Evolutionary conservation across 768 basidiomycete species (phyloP).

Genomic region (Leccinum obscurum): DNA sequence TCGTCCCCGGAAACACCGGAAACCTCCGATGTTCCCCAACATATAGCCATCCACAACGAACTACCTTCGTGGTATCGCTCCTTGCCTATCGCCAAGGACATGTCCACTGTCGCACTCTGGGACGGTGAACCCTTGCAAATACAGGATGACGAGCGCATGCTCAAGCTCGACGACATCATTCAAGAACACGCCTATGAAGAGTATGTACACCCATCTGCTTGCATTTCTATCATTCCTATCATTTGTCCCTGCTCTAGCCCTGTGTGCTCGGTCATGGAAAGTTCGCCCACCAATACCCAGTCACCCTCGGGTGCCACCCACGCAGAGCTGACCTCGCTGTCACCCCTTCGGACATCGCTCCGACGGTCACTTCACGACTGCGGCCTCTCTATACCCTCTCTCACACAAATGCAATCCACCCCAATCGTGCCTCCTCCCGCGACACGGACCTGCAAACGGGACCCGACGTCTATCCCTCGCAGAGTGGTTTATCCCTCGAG

Average conservation of each 20-base stretch:
- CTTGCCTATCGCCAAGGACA: conserved; percentile 42
- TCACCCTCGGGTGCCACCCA: conserved; percentile 34
- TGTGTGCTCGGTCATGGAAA: conserved; percentile 23
- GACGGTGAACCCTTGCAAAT: conserved; percentile 45
- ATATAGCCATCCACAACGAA: conserved; percentile 50
- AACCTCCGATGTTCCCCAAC: conserved; percentile 52
- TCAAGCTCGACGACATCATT: conserved; percentile 71
- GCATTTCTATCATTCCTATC: conserved; percentile 1
- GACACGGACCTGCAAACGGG: conserved; percentile 54
- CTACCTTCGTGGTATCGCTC: conserved; percentile 60
- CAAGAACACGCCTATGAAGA: conserved; percentile 76
- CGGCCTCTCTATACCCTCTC: conserved; percentile 34
- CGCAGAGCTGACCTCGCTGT: conserved; percentile 32
- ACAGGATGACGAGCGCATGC: conserved; percentile 54
- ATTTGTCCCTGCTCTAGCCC: conserved; percentile 13
- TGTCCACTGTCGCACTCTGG: conserved; percentile 44
- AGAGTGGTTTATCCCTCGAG: conserved; percentile 70
- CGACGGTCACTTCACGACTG: conserved; percentile 29
- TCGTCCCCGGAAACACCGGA: conserved; percentile 74
- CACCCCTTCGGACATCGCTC: conserved; percentile 34
- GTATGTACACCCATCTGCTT: conserved; percentile 41
- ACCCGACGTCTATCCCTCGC: conserved; percentile 49
- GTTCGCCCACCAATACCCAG: conserved; percentile 9
- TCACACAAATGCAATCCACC: conserved; percentile 47
- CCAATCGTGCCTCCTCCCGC: conserved; percentile 71